These are phyloP conservation scores for Mycena rosella DNA, from an alignment of 768 basidiomycete species.

Conservation along the genomic window DNA sequence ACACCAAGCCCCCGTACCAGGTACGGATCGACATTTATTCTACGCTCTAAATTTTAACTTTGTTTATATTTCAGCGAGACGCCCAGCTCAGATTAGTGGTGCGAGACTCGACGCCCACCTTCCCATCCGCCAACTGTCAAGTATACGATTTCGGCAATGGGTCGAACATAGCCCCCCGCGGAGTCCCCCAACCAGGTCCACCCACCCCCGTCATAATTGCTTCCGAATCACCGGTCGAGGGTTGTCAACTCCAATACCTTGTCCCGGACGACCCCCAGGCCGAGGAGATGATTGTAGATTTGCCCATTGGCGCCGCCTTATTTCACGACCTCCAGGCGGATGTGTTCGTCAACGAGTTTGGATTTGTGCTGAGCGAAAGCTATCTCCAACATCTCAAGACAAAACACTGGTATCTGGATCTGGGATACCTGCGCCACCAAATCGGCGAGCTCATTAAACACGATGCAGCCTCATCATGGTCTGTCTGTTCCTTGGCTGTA, in stretches of 20 bases:
- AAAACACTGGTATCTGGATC: background rate
- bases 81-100: background rate
- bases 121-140: background rate
- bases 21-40: background rate
- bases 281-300: background rate
- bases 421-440: background rate
- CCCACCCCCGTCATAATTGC: background rate
- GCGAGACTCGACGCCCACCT: background rate
- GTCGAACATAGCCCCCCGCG: background rate
- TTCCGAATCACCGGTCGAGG: background rate
- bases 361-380: background rate
- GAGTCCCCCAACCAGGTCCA: background rate
- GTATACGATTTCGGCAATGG: background rate
- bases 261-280: background rate
- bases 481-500: too few relatives aligned
- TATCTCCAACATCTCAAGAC: background rate
- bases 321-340: background rate
- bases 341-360: background rate
- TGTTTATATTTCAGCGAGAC: conserved; percentile 7
- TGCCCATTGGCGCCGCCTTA: background rate
- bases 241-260: background rate
- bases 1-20: conserved; percentile 5
- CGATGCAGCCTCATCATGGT: too few relatives aligned
- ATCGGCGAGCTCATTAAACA: background rate
- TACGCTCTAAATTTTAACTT: background rate